Base-by-base conservation (phyloP, 148 eudicot genomes). In the Diospyros lotus region DNA sequence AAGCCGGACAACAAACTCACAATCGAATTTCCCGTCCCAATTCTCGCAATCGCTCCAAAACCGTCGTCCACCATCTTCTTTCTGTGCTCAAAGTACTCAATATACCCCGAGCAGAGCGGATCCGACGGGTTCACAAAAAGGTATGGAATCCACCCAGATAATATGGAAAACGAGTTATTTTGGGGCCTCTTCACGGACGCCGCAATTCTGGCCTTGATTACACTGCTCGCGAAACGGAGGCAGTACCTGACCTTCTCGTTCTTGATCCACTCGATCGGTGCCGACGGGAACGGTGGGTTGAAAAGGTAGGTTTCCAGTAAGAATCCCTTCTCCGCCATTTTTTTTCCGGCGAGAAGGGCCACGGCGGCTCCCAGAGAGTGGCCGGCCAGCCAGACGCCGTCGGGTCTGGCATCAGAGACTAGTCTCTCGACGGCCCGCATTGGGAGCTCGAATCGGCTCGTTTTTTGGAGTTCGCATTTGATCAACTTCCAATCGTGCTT, bases 331-430 rank as follows among this genome's bases (percentile, higher is more conserved):
- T 81, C 89, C 7, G 83, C 93, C 86, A 90, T 80, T 9, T 83
- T 80, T 72, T 85, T 82, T 45, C 98, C 98, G 0, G 81, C 81
- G 15, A 82, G 85, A 64, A 93, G 76, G 4, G 96, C 96, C 28
- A 87, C 84, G 64, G 96, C 87, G 10, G 96, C 79, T 2, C 98
- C 98, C 46, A 89, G 39, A 5, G 98, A 89, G 66, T 93, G 98
- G 28, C 98, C 98, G 0, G 91, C 78, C 76, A 93, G 75, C 92
- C 92, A 93, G n/a, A 89, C 43, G 38, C 69, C 80, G 9, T 74
- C 48, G 18, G 81, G 60, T 10, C 90, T 91, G 1, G 68, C 75
- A 0, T 40, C 66, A 14, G 65, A 54, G 38, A 75, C 82, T 38
- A 74, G 61, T 40, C 71, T 62, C 14, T 80, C 65, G 3, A 84